Conservation (phyloP, 2,329 filamentous ascomycete species). For the Diaporthe vaccinii region DNA sequence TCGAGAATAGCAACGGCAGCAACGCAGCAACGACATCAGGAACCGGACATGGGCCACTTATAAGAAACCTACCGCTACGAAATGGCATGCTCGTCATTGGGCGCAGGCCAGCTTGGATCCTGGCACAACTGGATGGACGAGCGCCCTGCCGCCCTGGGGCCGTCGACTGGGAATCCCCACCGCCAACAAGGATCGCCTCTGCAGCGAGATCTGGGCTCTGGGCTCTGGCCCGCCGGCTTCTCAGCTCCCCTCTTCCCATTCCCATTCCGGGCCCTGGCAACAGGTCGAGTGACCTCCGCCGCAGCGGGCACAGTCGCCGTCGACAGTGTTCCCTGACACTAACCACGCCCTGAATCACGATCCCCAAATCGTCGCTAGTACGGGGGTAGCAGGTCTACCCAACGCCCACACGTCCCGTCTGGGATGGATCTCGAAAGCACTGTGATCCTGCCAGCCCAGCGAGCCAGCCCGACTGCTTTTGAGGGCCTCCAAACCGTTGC, state of each 20-base stretch:
- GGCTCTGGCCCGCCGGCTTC: neutral
- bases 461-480: neutral
- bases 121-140: slow-evolving; percentile 16
- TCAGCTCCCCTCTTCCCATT: neutral
- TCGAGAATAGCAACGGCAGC: slow-evolving; percentile 17
- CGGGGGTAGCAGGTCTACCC: slow-evolving; percentile 20
- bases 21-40: slow-evolving; percentile 16
- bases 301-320: neutral
- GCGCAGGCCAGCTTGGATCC: slow-evolving; percentile 25
- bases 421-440: slow-evolving; percentile 9
- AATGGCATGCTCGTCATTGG: slow-evolving; percentile 41
- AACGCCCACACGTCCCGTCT: neutral
- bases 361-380: slow-evolving; percentile 22
- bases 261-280: slow-evolving; percentile 13
- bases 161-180: slow-evolving; percentile 28
- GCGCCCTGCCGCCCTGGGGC: slow-evolving; percentile 21
- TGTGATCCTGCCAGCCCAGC: slow-evolving; percentile 1
- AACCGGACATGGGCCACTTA: slow-evolving; percentile 30
- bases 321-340: slow-evolving; percentile 11
- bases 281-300: slow-evolving; percentile 37
- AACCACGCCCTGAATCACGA: slow-evolving; percentile 28
- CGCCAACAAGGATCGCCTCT: slow-evolving; percentile 33
- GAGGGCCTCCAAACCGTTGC: slow-evolving; percentile 12
- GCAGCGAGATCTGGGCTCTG: slow-evolving; percentile 22
- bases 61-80: slow-evolving; percentile 23